These are phyloP conservation scores for Cladosporium sp. DNA, from an alignment of 2,329 filamentous ascomycete genomes.

Conservation along the genomic window DNA sequence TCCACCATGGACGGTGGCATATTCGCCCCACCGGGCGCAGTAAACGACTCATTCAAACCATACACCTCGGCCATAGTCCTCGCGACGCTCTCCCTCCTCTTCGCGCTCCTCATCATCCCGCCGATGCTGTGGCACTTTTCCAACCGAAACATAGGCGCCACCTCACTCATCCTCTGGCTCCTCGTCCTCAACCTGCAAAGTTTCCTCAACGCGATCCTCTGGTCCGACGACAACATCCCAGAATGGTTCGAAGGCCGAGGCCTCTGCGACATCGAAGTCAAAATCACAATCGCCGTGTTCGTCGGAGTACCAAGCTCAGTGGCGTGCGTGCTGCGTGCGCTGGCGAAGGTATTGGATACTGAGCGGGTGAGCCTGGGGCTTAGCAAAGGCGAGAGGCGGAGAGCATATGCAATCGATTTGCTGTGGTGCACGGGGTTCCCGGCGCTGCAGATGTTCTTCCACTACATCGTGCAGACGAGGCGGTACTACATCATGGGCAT, in stretches of 20 bases:
- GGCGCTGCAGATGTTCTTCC: conserved; percentile 55
- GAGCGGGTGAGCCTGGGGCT: conserved; percentile 55
- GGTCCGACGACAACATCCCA: conserved; percentile 59
- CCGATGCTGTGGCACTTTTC: conserved; percentile 63
- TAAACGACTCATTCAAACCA: neutral
- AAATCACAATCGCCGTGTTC: conserved; percentile 57
- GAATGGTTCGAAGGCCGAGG: conserved; percentile 61
- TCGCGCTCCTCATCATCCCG: conserved; percentile 56
- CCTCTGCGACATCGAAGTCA: conserved; percentile 66
- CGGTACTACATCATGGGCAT: conserved; percentile 63
- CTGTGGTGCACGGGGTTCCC: conserved; percentile 60
- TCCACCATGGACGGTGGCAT: conserved; percentile 4
- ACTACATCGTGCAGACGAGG: conserved; percentile 61
- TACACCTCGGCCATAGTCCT: conserved; percentile 46
- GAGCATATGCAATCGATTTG: conserved; percentile 54
- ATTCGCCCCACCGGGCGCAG: neutral
- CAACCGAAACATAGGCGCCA: conserved; percentile 62
- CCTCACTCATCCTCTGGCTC: conserved; percentile 59
- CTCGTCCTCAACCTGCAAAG: conserved; percentile 59
- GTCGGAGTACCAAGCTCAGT: conserved; percentile 57
- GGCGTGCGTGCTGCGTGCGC: conserved; percentile 60
- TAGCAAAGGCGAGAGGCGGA: conserved; percentile 51
- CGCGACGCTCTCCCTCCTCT: conserved; percentile 52
- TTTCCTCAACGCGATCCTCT: conserved; percentile 65
- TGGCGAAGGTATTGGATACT: conserved; percentile 64